These are phyloP conservation scores for Tarenaya hassleriana DNA, from an alignment of 345 rosid genomes.

Conservation along the genomic window DNA sequence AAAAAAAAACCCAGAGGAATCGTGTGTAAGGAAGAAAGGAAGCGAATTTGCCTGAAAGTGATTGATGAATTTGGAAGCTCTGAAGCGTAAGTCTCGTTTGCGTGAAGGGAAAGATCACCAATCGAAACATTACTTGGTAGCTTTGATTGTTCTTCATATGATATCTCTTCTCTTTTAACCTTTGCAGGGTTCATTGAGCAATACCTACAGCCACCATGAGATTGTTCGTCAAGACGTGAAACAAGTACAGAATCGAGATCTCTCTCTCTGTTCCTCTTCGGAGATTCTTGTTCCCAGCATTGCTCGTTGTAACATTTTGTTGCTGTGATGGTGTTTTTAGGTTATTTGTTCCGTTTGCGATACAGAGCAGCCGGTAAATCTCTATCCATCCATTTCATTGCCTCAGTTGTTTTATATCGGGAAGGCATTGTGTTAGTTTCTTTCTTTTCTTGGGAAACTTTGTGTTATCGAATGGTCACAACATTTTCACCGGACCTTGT, in stretches of 20 bases:
- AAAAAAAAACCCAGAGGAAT: slow-evolving; percentile 21
- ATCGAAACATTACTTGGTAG: background rate
- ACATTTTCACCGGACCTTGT: too few species aligned
- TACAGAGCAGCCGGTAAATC: slow-evolving; percentile 87
- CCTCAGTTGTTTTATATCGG: background rate
- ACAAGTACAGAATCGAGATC: slow-evolving; percentile 60
- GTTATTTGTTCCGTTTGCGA: slow-evolving; percentile 90
- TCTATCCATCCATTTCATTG: slow-evolving; percentile 18
- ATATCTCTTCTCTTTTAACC: too few species aligned
- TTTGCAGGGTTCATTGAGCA: slow-evolving; percentile 54
- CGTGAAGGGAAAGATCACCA: slow-evolving; percentile 16
- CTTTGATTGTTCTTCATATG: too few species aligned
- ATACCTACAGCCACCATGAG: slow-evolving; percentile 61
- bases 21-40: slow-evolving; percentile 20
- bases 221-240: slow-evolving; percentile 71
- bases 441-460: too few species aligned
- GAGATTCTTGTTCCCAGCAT: background rate
- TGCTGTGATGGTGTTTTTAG: slow-evolving; percentile 28
- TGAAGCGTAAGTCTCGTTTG: slow-evolving; percentile 26
- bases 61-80: slow-evolving; percentile 40
- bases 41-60: slow-evolving; percentile 50
- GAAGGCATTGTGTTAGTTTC: background rate
- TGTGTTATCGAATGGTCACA: too few species aligned
- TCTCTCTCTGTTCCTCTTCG: background rate
- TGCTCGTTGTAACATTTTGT: slow-evolving; percentile 2